These are phyloP conservation scores for Aspergillus tanneri DNA, from an alignment of 2,329 filamentous ascomycete species.

Conservation along the genomic window DNA sequence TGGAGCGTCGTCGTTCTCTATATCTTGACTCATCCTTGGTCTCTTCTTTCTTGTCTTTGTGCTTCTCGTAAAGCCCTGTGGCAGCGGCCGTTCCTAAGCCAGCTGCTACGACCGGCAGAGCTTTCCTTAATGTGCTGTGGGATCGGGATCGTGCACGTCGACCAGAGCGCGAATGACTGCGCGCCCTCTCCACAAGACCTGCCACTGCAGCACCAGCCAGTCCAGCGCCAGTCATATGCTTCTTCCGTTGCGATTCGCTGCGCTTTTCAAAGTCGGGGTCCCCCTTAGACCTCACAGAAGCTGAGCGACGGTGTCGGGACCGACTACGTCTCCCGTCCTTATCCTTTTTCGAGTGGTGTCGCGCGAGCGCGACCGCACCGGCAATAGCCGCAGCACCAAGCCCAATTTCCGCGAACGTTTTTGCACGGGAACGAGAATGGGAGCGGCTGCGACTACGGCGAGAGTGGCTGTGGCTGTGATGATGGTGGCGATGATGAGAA, in stretches of 20 bases:
- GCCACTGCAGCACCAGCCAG: constrained; percentile 62
- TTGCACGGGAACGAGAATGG: constrained; percentile 49
- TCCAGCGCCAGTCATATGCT: constrained; percentile 61
- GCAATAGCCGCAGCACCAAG: constrained; percentile 60
- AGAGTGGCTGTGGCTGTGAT: constrained; percentile 30
- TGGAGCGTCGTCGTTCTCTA: constrained; percentile 43
- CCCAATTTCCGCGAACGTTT: constrained; percentile 54
- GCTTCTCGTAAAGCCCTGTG: constrained; percentile 62
- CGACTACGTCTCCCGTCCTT: constrained; percentile 51
- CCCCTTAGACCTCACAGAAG: constrained; percentile 27
- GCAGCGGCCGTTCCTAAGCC: constrained; percentile 61
- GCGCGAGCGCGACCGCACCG: constrained; percentile 58
- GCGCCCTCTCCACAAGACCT: constrained; percentile 57
- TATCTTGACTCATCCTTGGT: constrained; percentile 44
- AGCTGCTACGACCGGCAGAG: constrained; percentile 60
- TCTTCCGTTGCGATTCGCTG: constrained; percentile 53
- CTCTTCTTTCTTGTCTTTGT: constrained; percentile 59
- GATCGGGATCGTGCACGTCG: constrained; percentile 52
- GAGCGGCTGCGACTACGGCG: constrained; percentile 45
- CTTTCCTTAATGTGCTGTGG: constrained; percentile 56
- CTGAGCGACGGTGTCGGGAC: constrained; percentile 43
- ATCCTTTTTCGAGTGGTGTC: constrained; percentile 53
- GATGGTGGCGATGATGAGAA: constrained; percentile 31
- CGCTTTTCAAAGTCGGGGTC: constrained; percentile 28
- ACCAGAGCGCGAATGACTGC: constrained; percentile 58